Base-by-base conservation (phyloP, 2,329 filamentous ascomycete species). In the Thielaviopsis musarum region DNA sequence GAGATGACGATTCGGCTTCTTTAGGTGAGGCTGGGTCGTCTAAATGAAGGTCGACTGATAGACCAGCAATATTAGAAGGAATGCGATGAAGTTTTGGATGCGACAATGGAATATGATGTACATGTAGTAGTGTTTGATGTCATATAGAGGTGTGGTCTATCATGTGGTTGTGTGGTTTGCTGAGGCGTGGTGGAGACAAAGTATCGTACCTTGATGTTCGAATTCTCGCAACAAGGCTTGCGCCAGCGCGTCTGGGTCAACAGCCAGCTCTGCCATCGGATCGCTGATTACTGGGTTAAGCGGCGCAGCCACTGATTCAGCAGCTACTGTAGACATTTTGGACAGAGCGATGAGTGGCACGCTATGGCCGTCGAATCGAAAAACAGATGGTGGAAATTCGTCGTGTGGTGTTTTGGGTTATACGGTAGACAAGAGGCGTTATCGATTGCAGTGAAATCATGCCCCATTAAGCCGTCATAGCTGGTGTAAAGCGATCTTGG, bases 391-490 rank as follows among this genome's bases (percentile, higher is more conserved):
- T 17, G 38, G 22, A n/a, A n/a, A 34, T 34, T n/a, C 28, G n/a
- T 41, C 38, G 22, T 24, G 41, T 30, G 26, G 54, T 56, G 28
- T 51, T 41, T 30, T 45, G 38, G 22, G 10, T 13, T 48, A 45
- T 56, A 45, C 6, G 45, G 38, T 24, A 30, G 54, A 41, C 15
- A 21, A 24, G 54, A 17, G 24, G 38, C 24, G 51, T 54, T 49
- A 38, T 54, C 54, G 59, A 55, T 56, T 61, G 48, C 52, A 48
- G 54, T 54, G 22, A 53, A 45, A 54, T 26, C 49, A 58, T 56
- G 57, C 57, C 60, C 54, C 60, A 61, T 61, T 61, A 61, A 59
- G 54, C 52, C 57, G 54, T 52, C 60, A 61, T 59, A 54, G 60
- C 45, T 56, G 45, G 34, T n/a, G 34, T 24, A 56, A 26, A 52